A percentile compares a stretch with the other conserved stretches of the same genome.
These are phyloP conservation scores for Arabidopsis suecica DNA, from an alignment of 345 rosid genomes.

Conservation along the genomic window DNA sequence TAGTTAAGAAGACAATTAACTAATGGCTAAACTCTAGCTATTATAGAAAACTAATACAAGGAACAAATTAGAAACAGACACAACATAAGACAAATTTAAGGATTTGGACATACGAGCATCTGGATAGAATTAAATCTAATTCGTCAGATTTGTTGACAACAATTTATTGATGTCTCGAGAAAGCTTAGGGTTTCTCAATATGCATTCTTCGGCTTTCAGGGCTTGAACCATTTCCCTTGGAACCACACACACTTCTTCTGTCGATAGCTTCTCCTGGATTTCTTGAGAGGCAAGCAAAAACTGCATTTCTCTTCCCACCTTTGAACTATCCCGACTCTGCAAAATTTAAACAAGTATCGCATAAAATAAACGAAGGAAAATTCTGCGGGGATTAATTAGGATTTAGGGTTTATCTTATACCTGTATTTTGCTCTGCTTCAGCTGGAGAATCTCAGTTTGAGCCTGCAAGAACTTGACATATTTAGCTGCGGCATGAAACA, in stretches of 20 bases:
- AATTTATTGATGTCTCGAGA: constrained; percentile 31
- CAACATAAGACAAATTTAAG: not conserved
- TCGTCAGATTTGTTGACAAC: not conserved
- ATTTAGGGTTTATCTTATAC: constrained; percentile 14
- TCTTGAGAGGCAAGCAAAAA: constrained; percentile 46
- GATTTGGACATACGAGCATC: constrained; percentile 19
- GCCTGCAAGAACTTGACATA: constrained; percentile 79
- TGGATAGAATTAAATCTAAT: constrained; percentile 14
- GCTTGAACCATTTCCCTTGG: constrained; percentile 43
- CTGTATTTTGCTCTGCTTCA: constrained; percentile 32
- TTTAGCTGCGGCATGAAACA: constrained; percentile 82
- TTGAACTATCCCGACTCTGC: not conserved
- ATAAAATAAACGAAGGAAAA: not conserved
- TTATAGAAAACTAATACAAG: not conserved
- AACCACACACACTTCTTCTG: constrained; percentile 51
- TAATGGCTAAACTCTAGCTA: constrained; percentile 24
- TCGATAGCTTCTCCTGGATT: constrained; percentile 54
- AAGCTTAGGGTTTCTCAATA: constrained; percentile 33
- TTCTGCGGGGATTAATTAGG: not conserved
- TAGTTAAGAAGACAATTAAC: constrained; percentile 31
- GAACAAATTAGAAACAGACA: constrained; percentile 14
- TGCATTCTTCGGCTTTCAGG: constrained; percentile 30
- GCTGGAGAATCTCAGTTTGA: constrained; percentile 59
- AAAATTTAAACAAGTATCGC: not conserved
- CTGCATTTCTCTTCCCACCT: constrained; percentile 33